Conservation (phyloP, 306 rosid species). For the Morella rubra region DNA sequence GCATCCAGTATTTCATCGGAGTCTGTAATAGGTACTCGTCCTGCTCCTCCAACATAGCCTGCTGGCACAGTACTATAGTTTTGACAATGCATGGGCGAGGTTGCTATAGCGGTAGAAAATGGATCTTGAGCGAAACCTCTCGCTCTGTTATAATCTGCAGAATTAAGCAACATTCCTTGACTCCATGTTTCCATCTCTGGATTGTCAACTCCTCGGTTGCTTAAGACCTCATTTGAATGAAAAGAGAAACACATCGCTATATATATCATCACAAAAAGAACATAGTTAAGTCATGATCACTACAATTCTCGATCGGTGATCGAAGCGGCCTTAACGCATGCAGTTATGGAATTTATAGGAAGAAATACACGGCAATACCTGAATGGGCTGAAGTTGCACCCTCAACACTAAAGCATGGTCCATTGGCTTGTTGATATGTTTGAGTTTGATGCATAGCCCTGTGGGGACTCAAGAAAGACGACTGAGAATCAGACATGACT, state of each 20-base stretch:
- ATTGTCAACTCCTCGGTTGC: constrained; percentile 17
- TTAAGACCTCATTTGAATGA: constrained; percentile 8
- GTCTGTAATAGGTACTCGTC: neutral
- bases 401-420: neutral
- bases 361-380: constrained; percentile 17
- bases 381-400: neutral
- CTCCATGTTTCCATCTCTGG: constrained; percentile 24
- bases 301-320: neutral
- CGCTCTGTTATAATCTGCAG: no score
- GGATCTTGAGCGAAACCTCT: neutral
- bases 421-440: constrained; percentile 15
- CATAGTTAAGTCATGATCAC: neutral
- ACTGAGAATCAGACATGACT: neutral
- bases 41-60: neutral
- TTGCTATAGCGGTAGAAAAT: neutral
- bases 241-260: constrained; percentile 4
- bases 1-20: neutral
- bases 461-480: neutral
- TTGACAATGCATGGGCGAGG: neutral
- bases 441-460: neutral
- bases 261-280: constrained; percentile 18
- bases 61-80: neutral
- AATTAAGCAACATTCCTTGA: constrained; percentile 1
- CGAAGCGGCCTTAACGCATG: neutral
- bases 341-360: neutral